These are phyloP conservation scores for Chlamydomonas asymmetrica DNA, from an alignment of 139 green algal genomes.

Conservation along the genomic window DNA sequence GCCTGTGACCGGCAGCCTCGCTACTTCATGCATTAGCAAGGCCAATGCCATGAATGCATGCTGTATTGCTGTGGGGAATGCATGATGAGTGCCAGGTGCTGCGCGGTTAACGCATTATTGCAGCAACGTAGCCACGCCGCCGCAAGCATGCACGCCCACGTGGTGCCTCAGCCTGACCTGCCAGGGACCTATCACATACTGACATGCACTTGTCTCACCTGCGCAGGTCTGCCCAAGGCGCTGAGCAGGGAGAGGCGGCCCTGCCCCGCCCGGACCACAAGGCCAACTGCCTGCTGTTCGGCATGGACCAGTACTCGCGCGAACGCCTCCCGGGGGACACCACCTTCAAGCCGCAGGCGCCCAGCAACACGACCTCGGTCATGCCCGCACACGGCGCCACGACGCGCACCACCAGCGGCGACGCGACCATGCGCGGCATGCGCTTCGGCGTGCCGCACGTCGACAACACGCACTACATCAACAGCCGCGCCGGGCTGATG, in stretches of 20 bases:
- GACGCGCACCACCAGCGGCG: conserved; percentile 46
- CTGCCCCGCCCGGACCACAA: conserved; percentile 41
- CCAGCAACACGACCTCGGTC: conserved; percentile 23
- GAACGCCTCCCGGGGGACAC: conserved; percentile 55
- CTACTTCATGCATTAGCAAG: too few relatives aligned
- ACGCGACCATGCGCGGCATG: conserved; percentile 26
- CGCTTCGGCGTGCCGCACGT: conserved; percentile 2
- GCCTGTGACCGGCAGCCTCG: too few relatives aligned
- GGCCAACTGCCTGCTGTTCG: conserved; percentile 43
- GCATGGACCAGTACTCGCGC: conserved; percentile 57
- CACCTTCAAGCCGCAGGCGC: conserved; percentile 41
- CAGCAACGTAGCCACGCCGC: too few relatives aligned
- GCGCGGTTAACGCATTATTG: too few relatives aligned
- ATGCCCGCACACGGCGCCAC: conserved; percentile 43
- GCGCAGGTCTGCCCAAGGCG: not conserved
- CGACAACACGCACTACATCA: conserved; percentile 49
- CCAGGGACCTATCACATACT: not conserved
- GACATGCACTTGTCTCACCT: conserved; percentile 5
- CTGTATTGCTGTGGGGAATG: too few relatives aligned
- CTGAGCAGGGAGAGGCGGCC: conserved; percentile 19
- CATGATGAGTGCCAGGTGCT: too few relatives aligned
- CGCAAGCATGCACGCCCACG: too few relatives aligned
- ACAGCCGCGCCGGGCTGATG: conserved; percentile 55
- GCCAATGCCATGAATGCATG: too few relatives aligned
- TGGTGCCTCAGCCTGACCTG: too few relatives aligned